Percentiles rank a stretch among this genome's conserved stretches.
These are phyloP conservation scores for Leptomonas pyrrhocoris DNA, from an alignment of 208 protist species.

Conservation along the genomic window DNA sequence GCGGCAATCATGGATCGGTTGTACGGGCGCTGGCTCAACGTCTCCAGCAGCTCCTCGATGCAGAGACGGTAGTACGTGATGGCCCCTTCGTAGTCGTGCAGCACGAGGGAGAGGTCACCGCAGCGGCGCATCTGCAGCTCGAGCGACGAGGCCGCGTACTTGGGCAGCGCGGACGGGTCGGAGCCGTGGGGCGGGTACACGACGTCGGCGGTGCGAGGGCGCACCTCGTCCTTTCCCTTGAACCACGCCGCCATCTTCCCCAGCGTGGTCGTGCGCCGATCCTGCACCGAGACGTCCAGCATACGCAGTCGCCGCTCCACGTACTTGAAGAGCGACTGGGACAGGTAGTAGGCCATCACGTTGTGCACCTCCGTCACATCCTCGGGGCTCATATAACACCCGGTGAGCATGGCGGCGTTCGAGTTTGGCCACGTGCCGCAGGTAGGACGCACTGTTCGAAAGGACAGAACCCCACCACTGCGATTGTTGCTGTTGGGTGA, in stretches of 20 bases:
- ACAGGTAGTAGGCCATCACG: slow-evolving; percentile 79
- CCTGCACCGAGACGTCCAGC: slow-evolving; percentile 65
- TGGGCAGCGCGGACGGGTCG: slow-evolving; percentile 17
- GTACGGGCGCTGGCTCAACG: slow-evolving; percentile 58
- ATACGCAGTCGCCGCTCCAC: slow-evolving; percentile 71
- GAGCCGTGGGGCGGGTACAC: slow-evolving; percentile 13
- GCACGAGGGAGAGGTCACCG: slow-evolving; percentile 63
- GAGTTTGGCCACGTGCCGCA: slow-evolving; percentile 61
- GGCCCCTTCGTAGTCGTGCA: slow-evolving; percentile 73
- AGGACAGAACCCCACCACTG: slow-evolving; percentile 22
- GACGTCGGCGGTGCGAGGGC: slow-evolving; percentile 41
- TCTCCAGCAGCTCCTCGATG: slow-evolving; percentile 70
- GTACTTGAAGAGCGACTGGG: slow-evolving; percentile 66
- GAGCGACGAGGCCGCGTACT: slow-evolving; percentile 67
- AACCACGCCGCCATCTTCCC: slow-evolving; percentile 87
- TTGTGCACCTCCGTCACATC: slow-evolving; percentile 60
- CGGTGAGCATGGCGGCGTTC: slow-evolving; percentile 55
- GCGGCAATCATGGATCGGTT: slow-evolving; percentile 74
- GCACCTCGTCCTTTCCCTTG: slow-evolving; percentile 67
- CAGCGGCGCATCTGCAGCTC: slow-evolving; percentile 88
- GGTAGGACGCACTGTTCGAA: slow-evolving; percentile 37
- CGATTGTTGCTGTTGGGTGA: slow-evolving; percentile 1
- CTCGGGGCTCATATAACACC: slow-evolving; percentile 75
- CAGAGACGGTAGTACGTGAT: slow-evolving; percentile 74
- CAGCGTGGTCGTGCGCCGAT: slow-evolving; percentile 79